Conservation (phyloP, 176 grass and related monocot species). For the Rhynchospora breviuscula region DNA sequence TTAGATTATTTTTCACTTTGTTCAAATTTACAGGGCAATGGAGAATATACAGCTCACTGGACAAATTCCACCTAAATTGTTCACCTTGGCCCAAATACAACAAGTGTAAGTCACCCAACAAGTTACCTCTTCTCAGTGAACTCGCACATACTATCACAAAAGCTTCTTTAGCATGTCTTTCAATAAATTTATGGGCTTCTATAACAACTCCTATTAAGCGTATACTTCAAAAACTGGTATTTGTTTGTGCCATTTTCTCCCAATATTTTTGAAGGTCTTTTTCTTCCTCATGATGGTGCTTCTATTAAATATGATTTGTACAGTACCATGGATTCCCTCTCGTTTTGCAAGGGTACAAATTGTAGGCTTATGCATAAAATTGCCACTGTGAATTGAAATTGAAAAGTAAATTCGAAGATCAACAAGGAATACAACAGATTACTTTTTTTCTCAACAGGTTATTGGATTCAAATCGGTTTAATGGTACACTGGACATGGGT, state of each 20-base stretch:
- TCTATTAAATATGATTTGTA: neutral
- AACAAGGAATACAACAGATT: neutral
- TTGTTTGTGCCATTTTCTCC: neutral
- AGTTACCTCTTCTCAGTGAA: neutral
- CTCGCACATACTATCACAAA: neutral
- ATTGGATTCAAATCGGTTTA: conserved; percentile 48
- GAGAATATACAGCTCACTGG: conserved; percentile 42
- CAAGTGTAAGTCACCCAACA: conserved; percentile 68
- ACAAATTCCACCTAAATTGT: conserved; percentile 37
- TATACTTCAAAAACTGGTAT: neutral
- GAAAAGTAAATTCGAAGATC: neutral
- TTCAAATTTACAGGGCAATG: conserved; percentile 53
- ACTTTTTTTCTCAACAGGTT: conserved; percentile 35
- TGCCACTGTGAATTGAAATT: neutral
- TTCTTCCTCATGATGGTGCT: neutral
- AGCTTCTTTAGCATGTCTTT: neutral
- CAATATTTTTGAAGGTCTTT: neutral
- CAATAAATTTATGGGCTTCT: neutral
- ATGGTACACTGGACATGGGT: conserved; percentile 51
- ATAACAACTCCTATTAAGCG: neutral
- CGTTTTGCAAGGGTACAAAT: neutral
- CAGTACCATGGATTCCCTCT: conserved; percentile 3
- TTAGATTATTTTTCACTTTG: conserved; percentile 1
- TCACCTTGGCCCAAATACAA: conserved; percentile 49
- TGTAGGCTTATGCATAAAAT: neutral